These are phyloP conservation scores for Rossbeevera mucosa DNA, from an alignment of 768 basidiomycete genomes.

Conservation along the genomic window DNA sequence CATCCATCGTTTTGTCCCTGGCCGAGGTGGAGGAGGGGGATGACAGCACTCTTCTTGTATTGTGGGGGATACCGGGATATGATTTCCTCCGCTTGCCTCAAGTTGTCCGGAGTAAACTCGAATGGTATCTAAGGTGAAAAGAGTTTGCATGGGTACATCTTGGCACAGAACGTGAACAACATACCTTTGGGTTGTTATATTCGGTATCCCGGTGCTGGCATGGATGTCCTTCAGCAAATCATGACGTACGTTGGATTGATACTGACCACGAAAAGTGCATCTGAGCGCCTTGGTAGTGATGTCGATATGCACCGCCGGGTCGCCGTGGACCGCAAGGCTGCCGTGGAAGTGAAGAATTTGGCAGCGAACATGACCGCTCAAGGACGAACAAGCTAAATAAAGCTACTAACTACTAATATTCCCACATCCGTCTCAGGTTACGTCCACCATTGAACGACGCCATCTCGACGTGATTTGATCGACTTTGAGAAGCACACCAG, in stretches of 20 bases:
- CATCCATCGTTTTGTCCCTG: conserved; percentile 98
- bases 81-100: conserved; percentile 83
- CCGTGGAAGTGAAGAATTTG: conserved; percentile 9
- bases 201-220: conserved; percentile 88
- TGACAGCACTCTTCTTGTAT: conserved; percentile 98
- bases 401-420: background rate
- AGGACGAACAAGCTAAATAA: background rate
- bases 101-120: conserved; percentile 74
- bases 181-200: conserved; percentile 89
- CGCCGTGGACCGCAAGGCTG: conserved; percentile 15
- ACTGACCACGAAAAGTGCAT: conserved; percentile 85
- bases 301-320: conserved; percentile 33
- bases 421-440: conserved; percentile 8
- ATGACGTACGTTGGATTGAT: conserved; percentile 2
- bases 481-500: conserved; percentile 77
- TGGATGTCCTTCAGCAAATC: conserved; percentile 13
- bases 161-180: conserved; percentile 7
- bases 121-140: conserved; percentile 70
- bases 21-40: conserved; percentile 92
- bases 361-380: conserved; percentile 20
- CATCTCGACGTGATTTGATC: conserved; percentile 67
- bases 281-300: conserved; percentile 53
- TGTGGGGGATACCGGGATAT: conserved; percentile 92
- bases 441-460: conserved; percentile 59
- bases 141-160: background rate